phyloP scores from a whole-genome alignment of 345 rosid genomes.

The Corchorus capsularis region DNA sequence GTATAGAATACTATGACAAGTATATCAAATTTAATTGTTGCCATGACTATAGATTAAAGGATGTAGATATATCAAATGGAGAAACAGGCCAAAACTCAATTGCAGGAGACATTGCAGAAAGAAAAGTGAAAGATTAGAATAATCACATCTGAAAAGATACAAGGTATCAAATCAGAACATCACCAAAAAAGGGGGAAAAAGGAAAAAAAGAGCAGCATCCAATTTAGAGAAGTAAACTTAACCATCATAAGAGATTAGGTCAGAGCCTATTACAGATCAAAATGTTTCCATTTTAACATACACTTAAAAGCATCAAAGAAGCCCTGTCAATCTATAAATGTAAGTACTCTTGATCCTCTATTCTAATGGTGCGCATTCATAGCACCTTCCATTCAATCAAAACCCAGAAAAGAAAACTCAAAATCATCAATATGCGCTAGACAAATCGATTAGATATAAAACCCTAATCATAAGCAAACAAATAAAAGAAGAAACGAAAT shows the following conservation, averaged over 20 bases:
- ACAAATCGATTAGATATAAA: neutral
- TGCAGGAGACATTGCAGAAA: too few species aligned
- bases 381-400: neutral
- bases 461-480: neutral
- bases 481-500: neutral
- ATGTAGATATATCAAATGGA: too few species aligned
- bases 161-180: neutral
- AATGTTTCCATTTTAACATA: neutral
- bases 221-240: neutral
- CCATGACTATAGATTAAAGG: neutral
- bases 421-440: neutral
- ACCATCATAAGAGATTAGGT: neutral
- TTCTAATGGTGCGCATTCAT: neutral
- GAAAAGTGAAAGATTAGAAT: too few species aligned
- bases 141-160: neutral
- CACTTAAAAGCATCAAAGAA: neutral
- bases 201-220: neutral
- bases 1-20: neutral
- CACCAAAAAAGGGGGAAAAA: neutral
- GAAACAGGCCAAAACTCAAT: too few species aligned
- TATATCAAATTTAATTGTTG: neutral
- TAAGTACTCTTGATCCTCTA: neutral
- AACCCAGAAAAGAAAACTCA: slow-evolving; percentile 12
- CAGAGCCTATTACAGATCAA: neutral
- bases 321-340: neutral